A percentile compares a stretch with the other conserved stretches of the same genome.
Conservation (phyloP, 2,329 filamentous ascomycete species). For the Aureobasidium melanogenum region DNA sequence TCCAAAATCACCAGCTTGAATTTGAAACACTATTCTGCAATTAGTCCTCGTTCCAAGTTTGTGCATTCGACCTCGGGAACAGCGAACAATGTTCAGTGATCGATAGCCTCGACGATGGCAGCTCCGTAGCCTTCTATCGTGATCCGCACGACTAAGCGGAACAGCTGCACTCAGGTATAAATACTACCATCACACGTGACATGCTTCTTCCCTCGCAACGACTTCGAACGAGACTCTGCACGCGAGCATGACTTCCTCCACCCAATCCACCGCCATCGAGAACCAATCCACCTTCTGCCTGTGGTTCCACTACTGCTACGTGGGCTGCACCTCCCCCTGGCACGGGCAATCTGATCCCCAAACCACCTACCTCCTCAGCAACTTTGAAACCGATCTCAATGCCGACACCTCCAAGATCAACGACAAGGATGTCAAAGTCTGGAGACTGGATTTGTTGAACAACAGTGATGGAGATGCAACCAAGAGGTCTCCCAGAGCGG, state of each 20-base stretch:
- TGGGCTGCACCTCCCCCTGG: background rate
- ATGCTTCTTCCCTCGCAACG: background rate
- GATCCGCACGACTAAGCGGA: background rate
- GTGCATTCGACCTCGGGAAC: too few species aligned
- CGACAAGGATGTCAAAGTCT: background rate
- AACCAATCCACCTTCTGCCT: background rate
- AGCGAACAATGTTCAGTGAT: background rate
- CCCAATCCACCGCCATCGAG: background rate
- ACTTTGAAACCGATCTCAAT: background rate
- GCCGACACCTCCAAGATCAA: background rate
- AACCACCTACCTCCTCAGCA: background rate
- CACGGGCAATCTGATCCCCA: background rate
- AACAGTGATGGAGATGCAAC: too few species aligned
- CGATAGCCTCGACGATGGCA: background rate
- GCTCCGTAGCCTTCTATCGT: background rate
- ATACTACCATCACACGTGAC: background rate
- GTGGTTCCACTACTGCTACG: background rate
- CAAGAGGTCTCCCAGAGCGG: too few species aligned
- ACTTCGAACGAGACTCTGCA: background rate
- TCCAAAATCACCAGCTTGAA: background rate
- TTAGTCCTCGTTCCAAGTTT: background rate
- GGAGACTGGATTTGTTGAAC: background rate
- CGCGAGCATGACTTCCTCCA: background rate
- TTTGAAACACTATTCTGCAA: background rate
- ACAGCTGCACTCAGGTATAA: background rate